These are phyloP conservation scores for Vanderwaltozyma verrucispora DNA, from an alignment of 805 yeast genomes.

Conservation along the genomic window DNA sequence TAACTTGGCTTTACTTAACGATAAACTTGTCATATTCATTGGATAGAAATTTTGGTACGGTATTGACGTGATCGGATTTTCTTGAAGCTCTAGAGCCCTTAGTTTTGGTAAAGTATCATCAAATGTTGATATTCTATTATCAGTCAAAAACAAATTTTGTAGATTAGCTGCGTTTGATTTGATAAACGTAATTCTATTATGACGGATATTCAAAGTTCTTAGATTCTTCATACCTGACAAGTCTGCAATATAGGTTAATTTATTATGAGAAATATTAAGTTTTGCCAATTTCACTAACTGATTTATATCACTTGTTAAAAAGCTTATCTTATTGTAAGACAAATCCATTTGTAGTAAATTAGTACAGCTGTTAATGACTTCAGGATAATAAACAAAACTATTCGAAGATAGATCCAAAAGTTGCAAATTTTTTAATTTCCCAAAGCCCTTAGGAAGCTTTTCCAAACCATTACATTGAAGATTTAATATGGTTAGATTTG, in stretches of 20 bases:
- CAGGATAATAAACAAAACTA: slow-evolving; percentile 51
- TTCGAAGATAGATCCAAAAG: slow-evolving; percentile 75
- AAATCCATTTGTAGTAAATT: slow-evolving; percentile 61
- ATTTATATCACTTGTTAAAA: slow-evolving; percentile 52
- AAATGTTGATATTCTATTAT: slow-evolving; percentile 65
- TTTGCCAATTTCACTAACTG: slow-evolving; percentile 51
- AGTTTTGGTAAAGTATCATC: slow-evolving; percentile 52
- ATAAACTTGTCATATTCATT: slow-evolving; percentile 55
- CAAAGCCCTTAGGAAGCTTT: slow-evolving; percentile 50
- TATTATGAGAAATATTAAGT: slow-evolving; percentile 67
- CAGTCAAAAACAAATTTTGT: slow-evolving; percentile 64
- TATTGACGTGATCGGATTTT: slow-evolving; percentile 65
- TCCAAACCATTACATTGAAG: slow-evolving; percentile 68
- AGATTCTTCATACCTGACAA: slow-evolving; percentile 45
- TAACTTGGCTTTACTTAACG: slow-evolving; percentile 72
- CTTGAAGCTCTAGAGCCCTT: slow-evolving; percentile 60
- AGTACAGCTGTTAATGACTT: slow-evolving; percentile 47
- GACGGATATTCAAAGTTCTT: slow-evolving; percentile 66
- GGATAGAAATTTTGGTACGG: slow-evolving; percentile 36
- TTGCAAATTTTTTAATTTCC: slow-evolving; percentile 42
- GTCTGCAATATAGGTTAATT: slow-evolving; percentile 33
- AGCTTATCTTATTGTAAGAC: slow-evolving; percentile 64
- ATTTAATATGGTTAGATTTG: slow-evolving; percentile 46
- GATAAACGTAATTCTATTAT: slow-evolving; percentile 44
- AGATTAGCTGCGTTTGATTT: slow-evolving; percentile 41